phyloP scores from a whole-genome alignment of 306 rosid genomes.

The Fagus sylvatica region DNA sequence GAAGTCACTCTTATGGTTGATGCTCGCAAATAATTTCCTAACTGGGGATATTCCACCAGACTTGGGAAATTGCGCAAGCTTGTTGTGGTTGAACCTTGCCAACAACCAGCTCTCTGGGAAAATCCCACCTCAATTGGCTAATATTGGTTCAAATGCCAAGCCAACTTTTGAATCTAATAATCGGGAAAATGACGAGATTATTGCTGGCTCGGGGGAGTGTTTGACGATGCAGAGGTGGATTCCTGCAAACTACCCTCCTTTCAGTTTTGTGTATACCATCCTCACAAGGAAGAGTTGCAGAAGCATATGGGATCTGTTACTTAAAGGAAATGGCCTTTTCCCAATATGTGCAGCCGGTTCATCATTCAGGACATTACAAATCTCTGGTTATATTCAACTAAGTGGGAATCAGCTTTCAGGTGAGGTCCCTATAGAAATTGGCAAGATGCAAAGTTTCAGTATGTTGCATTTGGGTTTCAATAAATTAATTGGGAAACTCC shows the following conservation, averaged over 20 bases:
- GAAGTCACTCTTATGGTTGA: slow-evolving; percentile 81
- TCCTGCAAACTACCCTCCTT: slow-evolving; percentile 95
- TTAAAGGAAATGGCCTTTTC: slow-evolving; percentile 73
- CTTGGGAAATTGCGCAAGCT: slow-evolving; percentile 75
- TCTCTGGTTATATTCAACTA: slow-evolving; percentile 85
- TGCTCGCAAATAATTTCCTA: slow-evolving; percentile 80
- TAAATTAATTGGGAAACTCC: slow-evolving; percentile 63
- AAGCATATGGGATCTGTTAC: slow-evolving; percentile 69
- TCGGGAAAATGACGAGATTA: slow-evolving; percentile 20
- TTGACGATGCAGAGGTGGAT: slow-evolving; percentile 89
- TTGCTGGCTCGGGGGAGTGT: slow-evolving; percentile 83
- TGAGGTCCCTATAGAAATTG: slow-evolving; percentile 64
- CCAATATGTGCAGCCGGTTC: slow-evolving; percentile 51
- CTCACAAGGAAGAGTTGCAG: slow-evolving; percentile 84
- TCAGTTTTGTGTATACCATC: slow-evolving; percentile 70
- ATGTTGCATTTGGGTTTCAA: slow-evolving; percentile 74
- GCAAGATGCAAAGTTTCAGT: slow-evolving; percentile 63
- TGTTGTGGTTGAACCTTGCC: slow-evolving; percentile 91
- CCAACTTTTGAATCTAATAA: slow-evolving; percentile 59
- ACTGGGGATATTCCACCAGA: slow-evolving; percentile 71
- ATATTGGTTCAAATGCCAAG: slow-evolving; percentile 57
- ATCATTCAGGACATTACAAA: slow-evolving; percentile 30
- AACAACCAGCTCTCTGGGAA: slow-evolving; percentile 69
- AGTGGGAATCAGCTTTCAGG: slow-evolving; percentile 71
- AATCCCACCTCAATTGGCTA: slow-evolving; percentile 62